Evolutionary conservation across 2,329 filamentous ascomycete species (phyloP).

Genomic region (Calonectria multiphialidica): DNA sequence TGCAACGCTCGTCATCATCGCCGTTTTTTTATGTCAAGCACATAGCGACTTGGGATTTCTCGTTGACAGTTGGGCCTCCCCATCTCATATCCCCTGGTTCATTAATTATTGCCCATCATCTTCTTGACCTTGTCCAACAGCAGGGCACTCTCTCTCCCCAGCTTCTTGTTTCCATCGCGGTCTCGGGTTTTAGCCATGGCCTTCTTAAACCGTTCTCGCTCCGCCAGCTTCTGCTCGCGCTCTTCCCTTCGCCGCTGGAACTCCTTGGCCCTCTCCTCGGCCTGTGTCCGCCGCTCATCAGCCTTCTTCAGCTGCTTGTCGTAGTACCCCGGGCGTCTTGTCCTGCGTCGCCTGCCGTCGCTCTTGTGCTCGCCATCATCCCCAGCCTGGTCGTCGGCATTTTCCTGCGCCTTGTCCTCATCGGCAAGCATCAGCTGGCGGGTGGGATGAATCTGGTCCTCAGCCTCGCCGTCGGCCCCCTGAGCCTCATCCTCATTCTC

Average conservation of each 20-base stretch:
- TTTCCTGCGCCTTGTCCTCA: slow-evolving; percentile 50
- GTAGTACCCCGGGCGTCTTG: slow-evolving; percentile 68
- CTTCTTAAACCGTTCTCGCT: slow-evolving; percentile 73
- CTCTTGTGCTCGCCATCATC: slow-evolving; percentile 29
- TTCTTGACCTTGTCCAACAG: slow-evolving; percentile 83
- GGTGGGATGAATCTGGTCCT: slow-evolving; percentile 50
- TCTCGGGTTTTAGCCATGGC: slow-evolving; percentile 81
- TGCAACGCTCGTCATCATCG: neutral
- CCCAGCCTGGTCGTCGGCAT: slow-evolving; percentile 24
- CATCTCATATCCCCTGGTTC: neutral
- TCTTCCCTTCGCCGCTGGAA: slow-evolving; percentile 67
- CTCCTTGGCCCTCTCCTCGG: slow-evolving; percentile 58
- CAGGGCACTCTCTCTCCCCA: slow-evolving; percentile 84
- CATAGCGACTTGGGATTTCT: neutral
- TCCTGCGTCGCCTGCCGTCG: slow-evolving; percentile 51
- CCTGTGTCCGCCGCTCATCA: slow-evolving; percentile 56
- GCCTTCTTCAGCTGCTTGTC: slow-evolving; percentile 70
- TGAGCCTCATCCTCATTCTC: slow-evolving; percentile 33
- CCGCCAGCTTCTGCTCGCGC: slow-evolving; percentile 73
- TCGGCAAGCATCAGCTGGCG: slow-evolving; percentile 56
- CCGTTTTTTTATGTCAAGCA: neutral
- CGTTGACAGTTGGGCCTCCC: neutral
- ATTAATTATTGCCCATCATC: slow-evolving; percentile 66
- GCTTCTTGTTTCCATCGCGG: slow-evolving; percentile 80
- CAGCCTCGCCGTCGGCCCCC: slow-evolving; percentile 27